Conservation (phyloP, 2,329 filamentous ascomycete genomes). For the Ophiostoma montium region DNA sequence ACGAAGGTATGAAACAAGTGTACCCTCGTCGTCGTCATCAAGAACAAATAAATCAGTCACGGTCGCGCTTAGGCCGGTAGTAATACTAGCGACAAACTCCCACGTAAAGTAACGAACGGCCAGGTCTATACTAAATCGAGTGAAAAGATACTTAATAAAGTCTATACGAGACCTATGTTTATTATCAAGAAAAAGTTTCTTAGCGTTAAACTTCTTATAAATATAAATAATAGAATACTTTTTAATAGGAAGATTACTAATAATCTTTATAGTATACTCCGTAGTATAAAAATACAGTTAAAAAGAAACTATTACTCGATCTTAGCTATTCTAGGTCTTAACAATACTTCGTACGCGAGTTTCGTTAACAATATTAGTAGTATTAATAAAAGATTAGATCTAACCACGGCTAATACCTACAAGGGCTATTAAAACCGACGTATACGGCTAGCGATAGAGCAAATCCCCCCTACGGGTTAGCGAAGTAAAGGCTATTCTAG, state of each 20-base stretch:
- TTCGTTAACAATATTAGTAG: neutral
- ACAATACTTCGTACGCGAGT: neutral
- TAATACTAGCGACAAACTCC: no score
- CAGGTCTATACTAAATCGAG: no score
- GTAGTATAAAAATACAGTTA: conserved; percentile 1
- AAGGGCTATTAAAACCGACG: neutral
- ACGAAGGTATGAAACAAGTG: neutral
- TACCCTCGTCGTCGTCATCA: neutral
- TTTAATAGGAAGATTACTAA: neutral
- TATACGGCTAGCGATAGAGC: neutral
- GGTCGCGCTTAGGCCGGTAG: no score
- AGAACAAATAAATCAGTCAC: neutral
- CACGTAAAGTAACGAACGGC: no score
- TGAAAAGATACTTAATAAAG: neutral
- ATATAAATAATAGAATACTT: neutral
- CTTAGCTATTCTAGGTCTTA: neutral
- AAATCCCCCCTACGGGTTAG: no score
- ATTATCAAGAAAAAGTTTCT: neutral
- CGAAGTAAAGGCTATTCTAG: no score
- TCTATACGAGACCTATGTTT: conserved; percentile 2
- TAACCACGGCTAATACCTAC: neutral
- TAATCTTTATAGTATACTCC: neutral
- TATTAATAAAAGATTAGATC: neutral
- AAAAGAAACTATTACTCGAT: neutral
- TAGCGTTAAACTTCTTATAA: neutral